Evolutionary conservation across 169 alveolate species (phyloP), one percentile per base, ranked within the genome.

Genomic region (Babesia ovis): DNA sequence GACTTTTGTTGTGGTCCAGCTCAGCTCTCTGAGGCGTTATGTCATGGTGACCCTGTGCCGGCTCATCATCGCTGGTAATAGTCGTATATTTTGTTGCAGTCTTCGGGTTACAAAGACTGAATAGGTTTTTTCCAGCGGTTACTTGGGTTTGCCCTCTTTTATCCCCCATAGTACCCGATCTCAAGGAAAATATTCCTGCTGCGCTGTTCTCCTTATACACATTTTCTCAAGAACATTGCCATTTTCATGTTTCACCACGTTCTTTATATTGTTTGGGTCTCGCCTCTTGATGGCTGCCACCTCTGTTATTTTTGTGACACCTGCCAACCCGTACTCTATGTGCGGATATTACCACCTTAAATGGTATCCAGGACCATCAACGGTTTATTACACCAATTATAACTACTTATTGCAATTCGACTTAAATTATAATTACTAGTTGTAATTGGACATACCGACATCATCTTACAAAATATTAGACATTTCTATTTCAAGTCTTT

Each of bases 21-120:
- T 77, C 86, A 77, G 86, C 39, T 77, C 32, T 77, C 82, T 77
- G 66, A 18, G 86, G 86, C 86, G 57, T 68, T n/a, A 77, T 56
- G 86, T 68, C 81, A 77, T 62, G 48, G 57, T 64, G 72, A 68
- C 86, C 48, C 18, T 43, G 31, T 51, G 86, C 86, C 86, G 39
- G n/a, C 66, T 77, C 86, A 77, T 77, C 86, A 77, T 41, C 80
- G 86, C 86, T 77, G 86, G 86, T 77, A 77, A 77, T 77, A 77
- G 74, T 39, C 70, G 86, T 77, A 77, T 77, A 77, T 77, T 56
- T 62, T 77, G 86, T 68, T 77, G 86, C 86, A 77, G 86, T 77
- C 86, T 68, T 68, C 86, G 81, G 86, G 86, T 77, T 57, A 77
- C 46, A 71, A 77, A 77, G 86, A 77, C 86, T 77, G 86, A 77